Evolutionary conservation across 2,329 filamentous ascomycete species (phyloP).

Genomic region (Xylaria polymorpha): DNA sequence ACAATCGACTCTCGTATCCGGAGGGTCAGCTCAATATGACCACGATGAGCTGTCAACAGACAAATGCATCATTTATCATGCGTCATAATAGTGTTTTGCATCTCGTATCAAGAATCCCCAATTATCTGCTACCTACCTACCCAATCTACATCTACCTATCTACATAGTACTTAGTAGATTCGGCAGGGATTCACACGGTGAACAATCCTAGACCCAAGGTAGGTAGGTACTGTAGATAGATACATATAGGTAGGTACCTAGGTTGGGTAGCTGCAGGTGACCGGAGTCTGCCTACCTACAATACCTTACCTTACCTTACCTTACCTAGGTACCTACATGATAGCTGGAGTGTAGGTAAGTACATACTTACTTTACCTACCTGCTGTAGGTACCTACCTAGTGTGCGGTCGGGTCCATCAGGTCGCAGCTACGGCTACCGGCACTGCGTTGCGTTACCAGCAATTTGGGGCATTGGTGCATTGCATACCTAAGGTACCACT

Average conservation of each 20-base stretch:
- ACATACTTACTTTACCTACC: too few species aligned
- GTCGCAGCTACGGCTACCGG: background rate
- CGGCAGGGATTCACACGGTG: background rate
- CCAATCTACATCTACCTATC: background rate
- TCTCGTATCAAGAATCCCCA: slow-evolving; percentile 7
- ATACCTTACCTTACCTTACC: too few species aligned
- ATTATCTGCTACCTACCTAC: background rate
- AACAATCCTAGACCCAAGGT: background rate
- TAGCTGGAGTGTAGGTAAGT: too few species aligned
- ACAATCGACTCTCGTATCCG: too few species aligned
- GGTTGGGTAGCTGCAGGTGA: too few species aligned
- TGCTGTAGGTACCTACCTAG: too few species aligned
- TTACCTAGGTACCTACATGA: too few species aligned
- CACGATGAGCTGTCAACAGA: background rate
- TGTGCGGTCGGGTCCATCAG: too few species aligned
- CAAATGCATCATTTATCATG: background rate
- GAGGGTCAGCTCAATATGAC: background rate
- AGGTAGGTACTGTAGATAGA: too few species aligned
- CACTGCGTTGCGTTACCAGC: background rate
- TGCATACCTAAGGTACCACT: background rate
- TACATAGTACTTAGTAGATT: too few species aligned
- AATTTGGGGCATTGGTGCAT: background rate
- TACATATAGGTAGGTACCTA: too few species aligned
- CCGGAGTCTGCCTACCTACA: too few species aligned
- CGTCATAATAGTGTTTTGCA: slow-evolving; percentile 2